A percentile compares a stretch with the other conserved stretches of the same genome.
Evolutionary conservation across 345 rosid genomes (phyloP).

Genomic region (Clarkia xantiana): DNA sequence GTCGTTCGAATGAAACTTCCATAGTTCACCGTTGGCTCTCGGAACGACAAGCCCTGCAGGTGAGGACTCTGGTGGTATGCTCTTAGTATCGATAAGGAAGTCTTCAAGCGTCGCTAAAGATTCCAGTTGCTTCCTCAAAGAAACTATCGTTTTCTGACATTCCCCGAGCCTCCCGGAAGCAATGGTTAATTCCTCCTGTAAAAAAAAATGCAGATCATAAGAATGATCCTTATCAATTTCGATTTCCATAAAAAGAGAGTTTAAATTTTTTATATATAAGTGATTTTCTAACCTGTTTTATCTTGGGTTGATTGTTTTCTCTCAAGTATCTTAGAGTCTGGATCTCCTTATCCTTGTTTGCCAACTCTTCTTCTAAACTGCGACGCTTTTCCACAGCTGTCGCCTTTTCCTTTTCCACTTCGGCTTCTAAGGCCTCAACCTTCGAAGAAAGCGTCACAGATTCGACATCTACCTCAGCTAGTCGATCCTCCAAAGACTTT

Average conservation of each 20-base stretch:
- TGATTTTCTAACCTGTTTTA: constrained; percentile 45
- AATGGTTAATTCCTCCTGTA: constrained; percentile 63
- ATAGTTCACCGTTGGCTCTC: constrained; percentile 25
- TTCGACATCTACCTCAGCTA: constrained; percentile 34
- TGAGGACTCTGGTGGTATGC: constrained; percentile 28
- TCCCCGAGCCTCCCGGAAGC: constrained; percentile 82
- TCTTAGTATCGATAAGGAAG: constrained; percentile 65
- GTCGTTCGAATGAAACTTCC: constrained; percentile 45
- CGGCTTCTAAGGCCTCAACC: constrained; percentile 42
- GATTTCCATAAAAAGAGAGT: no score
- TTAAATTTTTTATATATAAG: no score
- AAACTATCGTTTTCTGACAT: constrained; percentile 89
- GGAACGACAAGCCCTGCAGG: constrained; percentile 15
- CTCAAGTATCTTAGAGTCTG: constrained; percentile 24
- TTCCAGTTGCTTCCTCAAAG: constrained; percentile 69
- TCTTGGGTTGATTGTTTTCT: constrained; percentile 36
- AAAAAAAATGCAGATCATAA: background rate
- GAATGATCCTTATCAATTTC: no score
- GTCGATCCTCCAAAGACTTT: constrained; percentile 37
- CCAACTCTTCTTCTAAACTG: constrained; percentile 56
- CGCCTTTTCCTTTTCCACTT: constrained; percentile 42
- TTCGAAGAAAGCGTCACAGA: constrained; percentile 27
- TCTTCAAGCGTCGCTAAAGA: constrained; percentile 93
- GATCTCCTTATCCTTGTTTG: constrained; percentile 28
- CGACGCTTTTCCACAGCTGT: constrained; percentile 38